Percentiles rank a stretch among this genome's conserved stretches.
Conservation (phyloP, 2,329 filamentous ascomycete species). For the Diaporthe batatas region DNA sequence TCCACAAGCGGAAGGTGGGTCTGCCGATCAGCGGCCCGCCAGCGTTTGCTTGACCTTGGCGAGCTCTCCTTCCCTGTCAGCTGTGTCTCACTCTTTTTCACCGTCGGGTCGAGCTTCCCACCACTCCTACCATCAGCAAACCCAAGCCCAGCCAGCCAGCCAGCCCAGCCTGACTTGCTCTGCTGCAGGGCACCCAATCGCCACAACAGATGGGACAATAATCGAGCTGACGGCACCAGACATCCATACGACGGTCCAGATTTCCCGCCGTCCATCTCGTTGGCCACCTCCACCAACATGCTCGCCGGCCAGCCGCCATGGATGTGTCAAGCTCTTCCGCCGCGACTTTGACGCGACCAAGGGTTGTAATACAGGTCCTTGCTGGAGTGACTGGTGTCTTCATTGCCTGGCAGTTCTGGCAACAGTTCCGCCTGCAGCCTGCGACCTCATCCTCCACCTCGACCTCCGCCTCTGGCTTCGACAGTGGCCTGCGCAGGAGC, state of each 20-base stretch:
- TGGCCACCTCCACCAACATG: constrained; percentile 39
- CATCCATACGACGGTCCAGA: background rate
- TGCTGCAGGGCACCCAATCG: constrained; percentile 9
- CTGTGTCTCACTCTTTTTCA: constrained; percentile 5
- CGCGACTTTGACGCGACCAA: constrained; percentile 68
- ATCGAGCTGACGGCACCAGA: background rate
- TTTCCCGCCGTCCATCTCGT: background rate
- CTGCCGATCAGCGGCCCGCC: constrained; percentile 19
- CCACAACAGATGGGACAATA: constrained; percentile 19
- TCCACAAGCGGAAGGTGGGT: background rate
- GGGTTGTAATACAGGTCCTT: constrained; percentile 67
- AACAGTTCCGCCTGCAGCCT: constrained; percentile 48
- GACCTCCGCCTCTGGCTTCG: constrained; percentile 44
- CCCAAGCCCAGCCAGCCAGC: background rate
- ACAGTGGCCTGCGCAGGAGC: constrained; percentile 69
- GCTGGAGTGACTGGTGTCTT: constrained; percentile 70
- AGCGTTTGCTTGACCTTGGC: background rate
- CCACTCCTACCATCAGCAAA: too few species aligned
- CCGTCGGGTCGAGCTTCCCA: background rate
- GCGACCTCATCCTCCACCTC: constrained; percentile 44
- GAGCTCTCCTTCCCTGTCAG: constrained; percentile 14
- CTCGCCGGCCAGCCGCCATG: constrained; percentile 43
- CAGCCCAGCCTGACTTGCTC: background rate
- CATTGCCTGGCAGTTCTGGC: constrained; percentile 71
- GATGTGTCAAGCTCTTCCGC: constrained; percentile 54